A percentile compares a stretch with the other conserved stretches of the same genome.
Evolutionary conservation across 805 yeast species (phyloP).

Genomic region (Tetrapisispora pingtungensis): DNA sequence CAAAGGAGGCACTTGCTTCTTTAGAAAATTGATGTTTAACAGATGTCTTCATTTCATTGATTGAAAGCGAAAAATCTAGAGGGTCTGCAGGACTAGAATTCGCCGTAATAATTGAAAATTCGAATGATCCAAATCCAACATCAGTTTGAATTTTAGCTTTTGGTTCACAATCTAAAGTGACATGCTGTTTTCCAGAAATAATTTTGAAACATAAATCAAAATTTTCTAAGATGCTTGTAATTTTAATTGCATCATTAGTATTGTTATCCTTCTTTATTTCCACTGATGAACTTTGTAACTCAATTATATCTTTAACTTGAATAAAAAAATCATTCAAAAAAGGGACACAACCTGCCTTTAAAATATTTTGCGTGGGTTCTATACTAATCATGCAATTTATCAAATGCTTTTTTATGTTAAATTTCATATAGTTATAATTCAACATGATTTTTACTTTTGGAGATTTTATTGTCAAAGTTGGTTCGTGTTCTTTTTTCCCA

Average conservation of each 20-base stretch:
- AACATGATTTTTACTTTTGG: conserved; percentile 60
- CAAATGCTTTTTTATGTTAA: conserved; percentile 16
- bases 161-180: conserved; percentile 84
- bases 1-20: conserved; percentile 70
- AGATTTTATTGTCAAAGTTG: conserved; percentile 55
- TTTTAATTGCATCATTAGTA: conserved; percentile 21
- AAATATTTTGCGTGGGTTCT: conserved; percentile 54
- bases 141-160: conserved; percentile 86
- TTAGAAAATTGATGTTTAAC: conserved; percentile 87
- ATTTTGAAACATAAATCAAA: conserved; percentile 55
- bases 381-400: conserved; percentile 21
- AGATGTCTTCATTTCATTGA: conserved; percentile 55
- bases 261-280: neutral
- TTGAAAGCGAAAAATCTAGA: conserved; percentile 36
- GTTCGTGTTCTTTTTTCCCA: conserved; percentile 31
- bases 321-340: conserved; percentile 50
- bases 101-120: conserved; percentile 45
- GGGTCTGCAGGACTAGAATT: conserved; percentile 33
- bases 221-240: conserved; percentile 40
- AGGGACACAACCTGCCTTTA: conserved; percentile 72
- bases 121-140: conserved; percentile 62
- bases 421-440: conserved; percentile 34
- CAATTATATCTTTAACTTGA: conserved; percentile 41
- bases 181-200: conserved; percentile 58
- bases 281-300: conserved; percentile 15